Evolutionary conservation across 1,284 basidiomycete genomes (phyloP).

Genomic region (Trametes polyzona): DNA sequence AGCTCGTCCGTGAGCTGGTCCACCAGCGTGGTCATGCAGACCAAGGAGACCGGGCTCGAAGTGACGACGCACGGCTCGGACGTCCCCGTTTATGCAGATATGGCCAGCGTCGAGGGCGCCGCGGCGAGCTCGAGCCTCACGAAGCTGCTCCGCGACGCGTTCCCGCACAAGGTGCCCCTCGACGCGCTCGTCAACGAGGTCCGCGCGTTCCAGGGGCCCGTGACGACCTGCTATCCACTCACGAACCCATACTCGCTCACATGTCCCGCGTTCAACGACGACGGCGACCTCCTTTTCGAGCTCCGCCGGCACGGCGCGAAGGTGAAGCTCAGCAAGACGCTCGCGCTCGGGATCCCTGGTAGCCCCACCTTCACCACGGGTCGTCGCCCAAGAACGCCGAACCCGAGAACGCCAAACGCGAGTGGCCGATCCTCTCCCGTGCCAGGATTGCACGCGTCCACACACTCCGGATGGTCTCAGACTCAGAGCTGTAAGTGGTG

Average conservation of each 20-base stretch:
- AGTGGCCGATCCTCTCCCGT: not conserved
- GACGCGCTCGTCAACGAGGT: slow-evolving; percentile 31
- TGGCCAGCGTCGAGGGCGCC: slow-evolving; percentile 12
- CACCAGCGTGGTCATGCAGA: slow-evolving; percentile 23
- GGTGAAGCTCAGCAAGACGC: not conserved
- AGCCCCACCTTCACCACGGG: not conserved
- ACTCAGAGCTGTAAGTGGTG: no score
- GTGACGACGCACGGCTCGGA: slow-evolving; percentile 24
- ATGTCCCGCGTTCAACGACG: slow-evolving; percentile 37
- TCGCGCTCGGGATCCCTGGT: not conserved
- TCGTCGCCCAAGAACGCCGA: no score
- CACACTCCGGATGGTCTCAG: no score
- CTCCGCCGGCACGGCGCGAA: slow-evolving; percentile 23
- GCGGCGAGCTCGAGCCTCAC: slow-evolving; percentile 10
- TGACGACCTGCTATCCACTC: slow-evolving; percentile 34
- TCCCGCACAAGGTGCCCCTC: slow-evolving; percentile 30
- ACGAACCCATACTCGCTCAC: slow-evolving; percentile 32
- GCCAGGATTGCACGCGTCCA: not conserved
- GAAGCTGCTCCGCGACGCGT: slow-evolving; percentile 21
- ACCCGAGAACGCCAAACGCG: not conserved
- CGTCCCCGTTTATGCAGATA: slow-evolving; percentile 16
- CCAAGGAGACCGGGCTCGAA: slow-evolving; percentile 24
- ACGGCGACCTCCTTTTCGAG: slow-evolving; percentile 40
- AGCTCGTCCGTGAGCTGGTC: slow-evolving; percentile 30
- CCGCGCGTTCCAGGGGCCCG: slow-evolving; percentile 35